These are phyloP conservation scores for Arctostaphylos glauca DNA, from an alignment of 148 eudicot genomes.

Conservation along the genomic window DNA sequence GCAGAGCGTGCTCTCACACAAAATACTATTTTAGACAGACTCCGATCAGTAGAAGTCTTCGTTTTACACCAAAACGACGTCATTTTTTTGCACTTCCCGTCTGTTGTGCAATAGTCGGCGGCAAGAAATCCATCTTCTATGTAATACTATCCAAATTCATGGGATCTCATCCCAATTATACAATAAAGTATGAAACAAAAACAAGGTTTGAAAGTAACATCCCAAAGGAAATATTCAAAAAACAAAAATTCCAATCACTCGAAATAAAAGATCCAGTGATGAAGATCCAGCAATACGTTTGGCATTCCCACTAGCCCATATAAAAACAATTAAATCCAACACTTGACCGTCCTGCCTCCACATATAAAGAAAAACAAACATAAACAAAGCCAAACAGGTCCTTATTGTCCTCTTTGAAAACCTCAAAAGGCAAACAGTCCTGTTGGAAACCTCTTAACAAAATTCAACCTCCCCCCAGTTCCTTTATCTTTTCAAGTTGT, in stretches of 20 bases:
- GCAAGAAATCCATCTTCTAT: no score
- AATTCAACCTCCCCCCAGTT: slow-evolving; percentile 1
- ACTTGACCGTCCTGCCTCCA: neutral
- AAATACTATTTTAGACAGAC: no score
- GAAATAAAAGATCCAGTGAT: neutral
- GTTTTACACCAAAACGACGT: no score
- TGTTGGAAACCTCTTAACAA: neutral
- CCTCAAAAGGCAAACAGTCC: slow-evolving; percentile 12
- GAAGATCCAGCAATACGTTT: neutral
- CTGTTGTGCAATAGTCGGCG: no score
- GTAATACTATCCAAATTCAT: no score
- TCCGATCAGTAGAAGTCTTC: no score
- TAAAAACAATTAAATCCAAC: neutral
- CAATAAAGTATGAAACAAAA: neutral
- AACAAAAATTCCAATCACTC: neutral
- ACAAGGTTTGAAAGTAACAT: neutral
- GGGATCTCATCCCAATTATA: neutral
- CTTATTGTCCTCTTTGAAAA: neutral
- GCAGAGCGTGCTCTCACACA: no score
- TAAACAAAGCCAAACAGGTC: neutral
- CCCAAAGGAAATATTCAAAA: neutral
- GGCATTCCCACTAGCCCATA: neutral
- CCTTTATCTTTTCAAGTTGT: neutral
- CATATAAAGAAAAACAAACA: neutral
- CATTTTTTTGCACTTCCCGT: no score